phyloP scores from a whole-genome alignment of 768 basidiomycete genomes.

The Mycena polygramma region DNA sequence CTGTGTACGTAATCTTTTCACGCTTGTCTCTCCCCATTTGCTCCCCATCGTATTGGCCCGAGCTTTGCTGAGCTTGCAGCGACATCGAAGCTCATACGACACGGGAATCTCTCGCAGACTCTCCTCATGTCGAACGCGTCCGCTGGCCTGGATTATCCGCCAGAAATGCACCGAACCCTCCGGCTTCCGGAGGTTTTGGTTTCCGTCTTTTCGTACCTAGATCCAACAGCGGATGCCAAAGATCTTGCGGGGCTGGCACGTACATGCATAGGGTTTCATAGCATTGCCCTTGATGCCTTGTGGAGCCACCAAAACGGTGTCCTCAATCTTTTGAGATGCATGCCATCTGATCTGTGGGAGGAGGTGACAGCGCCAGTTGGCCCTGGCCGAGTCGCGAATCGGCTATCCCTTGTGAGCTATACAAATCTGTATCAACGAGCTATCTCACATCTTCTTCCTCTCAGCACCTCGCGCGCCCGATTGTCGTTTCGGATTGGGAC shows the following conservation, averaged over 20 bases:
- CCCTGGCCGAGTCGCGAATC: too few relatives aligned
- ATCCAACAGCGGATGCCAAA: not conserved
- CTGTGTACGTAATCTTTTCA: too few relatives aligned
- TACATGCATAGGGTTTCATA: not conserved
- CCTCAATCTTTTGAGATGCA: conserved; percentile 5
- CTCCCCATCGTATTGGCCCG: too few relatives aligned
- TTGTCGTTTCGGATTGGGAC: conserved; percentile 8
- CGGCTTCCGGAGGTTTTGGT: conserved; percentile 8
- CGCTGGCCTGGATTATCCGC: too few relatives aligned
- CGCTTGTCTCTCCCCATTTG: too few relatives aligned
- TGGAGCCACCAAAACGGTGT: not conserved
- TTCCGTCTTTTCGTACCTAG: not conserved
- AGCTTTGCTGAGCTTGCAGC: too few relatives aligned
- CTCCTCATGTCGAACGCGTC: too few relatives aligned
- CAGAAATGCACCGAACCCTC: conserved; percentile 9
- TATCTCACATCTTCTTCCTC: not conserved
- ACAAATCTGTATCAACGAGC: too few relatives aligned
- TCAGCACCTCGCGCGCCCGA: not conserved
- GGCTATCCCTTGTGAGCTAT: not conserved
- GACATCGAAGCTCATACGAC: too few relatives aligned
- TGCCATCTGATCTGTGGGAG: conserved; percentile 9
- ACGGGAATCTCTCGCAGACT: too few relatives aligned
- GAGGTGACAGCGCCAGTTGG: not conserved
- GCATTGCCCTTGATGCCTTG: not conserved
- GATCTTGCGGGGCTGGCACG: not conserved